Conservation (phyloP, 2,329 filamentous ascomycete genomes). For the Verticillium albo-atrum region DNA sequence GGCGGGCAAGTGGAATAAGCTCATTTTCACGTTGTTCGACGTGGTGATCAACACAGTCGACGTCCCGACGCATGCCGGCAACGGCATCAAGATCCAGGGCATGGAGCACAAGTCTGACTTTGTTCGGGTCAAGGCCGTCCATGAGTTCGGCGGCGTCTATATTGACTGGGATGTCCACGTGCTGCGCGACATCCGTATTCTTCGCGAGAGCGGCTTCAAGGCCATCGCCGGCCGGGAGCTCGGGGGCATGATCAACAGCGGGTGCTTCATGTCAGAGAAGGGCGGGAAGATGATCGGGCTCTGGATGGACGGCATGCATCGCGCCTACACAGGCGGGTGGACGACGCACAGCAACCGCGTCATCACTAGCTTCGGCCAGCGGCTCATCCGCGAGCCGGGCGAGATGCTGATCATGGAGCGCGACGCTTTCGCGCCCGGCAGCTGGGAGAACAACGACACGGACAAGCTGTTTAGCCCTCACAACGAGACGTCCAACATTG, state of each 20-base stretch:
- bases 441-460: slow-evolving; percentile 11
- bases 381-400: slow-evolving; percentile 30
- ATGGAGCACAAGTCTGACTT: slow-evolving; percentile 8
- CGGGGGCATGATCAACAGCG: slow-evolving; percentile 14
- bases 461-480: slow-evolving; percentile 12
- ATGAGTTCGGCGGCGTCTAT: slow-evolving; percentile 18
- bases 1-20: slow-evolving; percentile 16
- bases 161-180: slow-evolving; percentile 16
- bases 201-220: slow-evolving; percentile 10
- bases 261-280: slow-evolving; percentile 17
- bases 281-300: slow-evolving; percentile 10
- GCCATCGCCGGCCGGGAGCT: slow-evolving; percentile 13
- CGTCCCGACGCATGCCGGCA: not conserved
- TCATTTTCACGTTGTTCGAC: slow-evolving; percentile 16
- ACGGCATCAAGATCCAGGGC: not conserved
- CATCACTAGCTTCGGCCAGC: slow-evolving; percentile 34
- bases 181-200: slow-evolving; percentile 1
- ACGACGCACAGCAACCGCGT: slow-evolving; percentile 20
- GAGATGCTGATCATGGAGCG: slow-evolving; percentile 19
- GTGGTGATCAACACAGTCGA: slow-evolving; percentile 10
- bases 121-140: slow-evolving; percentile 9
- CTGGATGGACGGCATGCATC: slow-evolving; percentile 19
- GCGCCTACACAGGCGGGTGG: slow-evolving; percentile 21
- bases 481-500: slow-evolving; percentile 4
- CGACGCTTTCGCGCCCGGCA: slow-evolving; percentile 17